Evolutionary conservation across 106 monocot genomes (phyloP).

Genomic region (Phalaenopsis aphrodite): DNA sequence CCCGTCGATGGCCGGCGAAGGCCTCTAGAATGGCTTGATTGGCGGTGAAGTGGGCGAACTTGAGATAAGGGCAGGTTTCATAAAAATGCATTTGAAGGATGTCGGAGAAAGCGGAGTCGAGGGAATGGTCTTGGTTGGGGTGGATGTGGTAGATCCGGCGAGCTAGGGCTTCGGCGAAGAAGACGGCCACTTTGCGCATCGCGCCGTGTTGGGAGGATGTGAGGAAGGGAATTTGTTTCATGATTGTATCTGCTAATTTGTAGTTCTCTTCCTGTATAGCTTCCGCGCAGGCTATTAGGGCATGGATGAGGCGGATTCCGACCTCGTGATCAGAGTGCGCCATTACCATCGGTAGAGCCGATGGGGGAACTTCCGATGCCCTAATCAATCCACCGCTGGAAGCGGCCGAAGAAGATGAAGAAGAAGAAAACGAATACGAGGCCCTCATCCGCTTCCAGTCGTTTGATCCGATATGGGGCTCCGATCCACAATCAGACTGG

Average conservation of each 20-base stretch:
- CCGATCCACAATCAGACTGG: constrained; percentile 14
- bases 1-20: constrained; percentile 32
- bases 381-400: background rate
- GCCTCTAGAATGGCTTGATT: constrained; percentile 75
- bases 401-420: constrained; percentile 21
- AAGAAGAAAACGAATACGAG: constrained; percentile 19
- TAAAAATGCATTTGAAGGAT: constrained; percentile 61
- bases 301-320: constrained; percentile 58
- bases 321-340: constrained; percentile 51
- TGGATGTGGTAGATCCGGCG: constrained; percentile 45
- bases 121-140: constrained; percentile 22
- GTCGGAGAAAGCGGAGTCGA: constrained; percentile 28
- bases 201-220: constrained; percentile 52
- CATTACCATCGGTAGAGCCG: constrained; percentile 24
- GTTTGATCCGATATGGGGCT: background rate
- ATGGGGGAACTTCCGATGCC: background rate
- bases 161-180: constrained; percentile 63
- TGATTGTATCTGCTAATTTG: constrained; percentile 43
- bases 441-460: constrained; percentile 41
- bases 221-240: constrained; percentile 50
- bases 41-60: constrained; percentile 81
- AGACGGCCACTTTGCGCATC: constrained; percentile 66
- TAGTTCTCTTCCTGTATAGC: constrained; percentile 63
- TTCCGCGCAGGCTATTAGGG: constrained; percentile 64
- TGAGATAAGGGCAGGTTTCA: constrained; percentile 61